Percentiles rank a stretch among this genome's conserved stretches.
Conservation (phyloP, 345 rosid species). For the Syzygium aromaticum region DNA sequence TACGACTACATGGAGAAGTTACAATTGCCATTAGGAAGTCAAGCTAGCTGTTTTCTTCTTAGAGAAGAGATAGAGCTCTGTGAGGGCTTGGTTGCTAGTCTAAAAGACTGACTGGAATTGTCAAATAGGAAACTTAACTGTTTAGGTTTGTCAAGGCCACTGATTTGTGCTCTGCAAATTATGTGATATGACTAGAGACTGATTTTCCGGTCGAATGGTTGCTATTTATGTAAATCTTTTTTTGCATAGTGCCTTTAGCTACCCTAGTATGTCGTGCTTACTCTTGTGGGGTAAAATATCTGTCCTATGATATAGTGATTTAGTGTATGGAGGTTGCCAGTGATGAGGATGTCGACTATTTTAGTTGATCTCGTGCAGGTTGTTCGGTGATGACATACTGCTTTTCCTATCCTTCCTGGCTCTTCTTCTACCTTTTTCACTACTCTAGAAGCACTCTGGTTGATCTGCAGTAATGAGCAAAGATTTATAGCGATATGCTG, state of each 20-base stretch:
- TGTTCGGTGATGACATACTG: neutral
- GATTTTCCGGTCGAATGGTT: neutral
- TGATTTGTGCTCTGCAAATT: neutral
- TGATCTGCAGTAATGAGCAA: neutral
- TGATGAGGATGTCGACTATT: neutral
- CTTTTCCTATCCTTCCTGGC: neutral
- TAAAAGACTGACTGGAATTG: neutral
- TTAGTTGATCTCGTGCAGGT: neutral
- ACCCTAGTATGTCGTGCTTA: neutral
- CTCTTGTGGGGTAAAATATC: neutral
- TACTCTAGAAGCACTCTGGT: neutral
- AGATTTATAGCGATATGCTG: neutral
- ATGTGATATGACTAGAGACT: neutral
- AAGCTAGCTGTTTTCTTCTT: neutral
- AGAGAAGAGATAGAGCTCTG: neutral
- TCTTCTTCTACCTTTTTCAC: neutral
- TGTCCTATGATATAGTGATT: neutral
- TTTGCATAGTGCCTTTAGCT: neutral
- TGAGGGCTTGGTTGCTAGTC: neutral
- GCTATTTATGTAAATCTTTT: neutral
- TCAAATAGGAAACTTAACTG: neutral
- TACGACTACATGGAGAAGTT: neutral
- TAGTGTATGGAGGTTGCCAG: neutral
- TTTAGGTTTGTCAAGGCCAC: neutral
- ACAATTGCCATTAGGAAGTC: neutral